Evolutionary conservation across 208 protist species (phyloP), one percentile per base, ranked within the genome.

Genomic region (Trypanosoma platydactyli): DNA sequence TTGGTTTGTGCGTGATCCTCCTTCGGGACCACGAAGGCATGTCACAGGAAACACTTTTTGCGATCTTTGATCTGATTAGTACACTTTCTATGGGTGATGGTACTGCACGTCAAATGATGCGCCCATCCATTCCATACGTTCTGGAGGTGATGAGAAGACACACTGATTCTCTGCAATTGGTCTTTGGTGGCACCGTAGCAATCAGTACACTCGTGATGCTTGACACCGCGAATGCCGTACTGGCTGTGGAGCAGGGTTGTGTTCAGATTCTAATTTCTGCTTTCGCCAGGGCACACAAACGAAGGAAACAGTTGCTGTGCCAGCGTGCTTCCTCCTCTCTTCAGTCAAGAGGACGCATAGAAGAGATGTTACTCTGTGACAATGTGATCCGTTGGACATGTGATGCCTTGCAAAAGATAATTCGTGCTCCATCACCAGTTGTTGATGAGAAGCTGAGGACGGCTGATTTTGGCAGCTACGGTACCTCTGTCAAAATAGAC

Each of bases 61-160:
- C 75, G 69, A 62, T 87, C 16, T 89, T 91, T 55, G 89, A 92
- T 55, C 57, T 93, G 5, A 77, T 87, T 33, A 84, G 80, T 63
- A 95, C 89, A 13, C 61, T 95, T 42, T 57, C 80, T 27, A 80
- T 84, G 30, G 76, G 52, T 54, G 79, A 80, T 63, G 80, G 73
- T 12, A 46, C 52, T 20, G 79, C 76, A 40, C 77, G 84, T 27
- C 50, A 56, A 35, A 63, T 66, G 35, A 63, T 92, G 45, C 77
- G 83, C 2, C 86, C 86, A 3, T 76, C 69, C 49, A 91, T 95
- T 59, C 89, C 86, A 18, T 88, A 91, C 64, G 58, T 89, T 22
- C 52, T 92, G 35, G 51, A 62, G 29, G 60, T 69, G 9, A 77
- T 93, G 78, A 66, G 59, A 46, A 57, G 75, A n/a, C 66, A 77